phyloP scores from a whole-genome alignment of 371 early-diverging fungal species.

The Chytridium lagenaria region DNA sequence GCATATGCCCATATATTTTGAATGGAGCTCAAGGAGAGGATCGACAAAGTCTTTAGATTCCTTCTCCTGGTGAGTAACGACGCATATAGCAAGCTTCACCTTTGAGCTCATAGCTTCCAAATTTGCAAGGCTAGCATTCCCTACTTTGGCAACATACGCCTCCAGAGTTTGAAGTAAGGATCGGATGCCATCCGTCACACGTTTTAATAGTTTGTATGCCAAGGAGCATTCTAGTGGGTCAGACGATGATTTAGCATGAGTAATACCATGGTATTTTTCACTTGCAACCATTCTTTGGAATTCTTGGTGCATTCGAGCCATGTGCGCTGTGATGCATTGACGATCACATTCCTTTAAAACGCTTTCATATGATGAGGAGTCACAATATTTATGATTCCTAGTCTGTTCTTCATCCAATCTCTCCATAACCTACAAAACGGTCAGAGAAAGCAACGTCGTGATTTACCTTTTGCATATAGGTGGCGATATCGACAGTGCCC shows the following conservation, averaged over 20 bases:
- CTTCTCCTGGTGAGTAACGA: slow-evolving; percentile 38
- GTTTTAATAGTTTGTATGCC: slow-evolving; percentile 69
- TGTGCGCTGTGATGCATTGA: slow-evolving; percentile 76
- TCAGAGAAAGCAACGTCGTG: slow-evolving; percentile 4
- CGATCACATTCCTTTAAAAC: slow-evolving; percentile 76
- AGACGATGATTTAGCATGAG: slow-evolving; percentile 2
- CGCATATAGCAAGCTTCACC: slow-evolving; percentile 42
- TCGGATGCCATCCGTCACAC: slow-evolving; percentile 69
- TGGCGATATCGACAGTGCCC: slow-evolving; percentile 64
- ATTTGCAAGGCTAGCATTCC: slow-evolving; percentile 63
- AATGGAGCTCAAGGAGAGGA: slow-evolving; percentile 65
- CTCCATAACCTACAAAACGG: slow-evolving; percentile 46
- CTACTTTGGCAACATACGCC: slow-evolving; percentile 65
- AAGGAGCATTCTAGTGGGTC: slow-evolving; percentile 72
- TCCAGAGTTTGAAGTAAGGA: slow-evolving; percentile 70
- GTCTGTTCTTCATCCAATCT: slow-evolving; percentile 66
- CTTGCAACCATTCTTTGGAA: slow-evolving; percentile 73
- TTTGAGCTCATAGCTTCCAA: slow-evolving; percentile 63
- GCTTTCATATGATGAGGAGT: slow-evolving; percentile 69
- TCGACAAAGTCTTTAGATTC: slow-evolving; percentile 64
- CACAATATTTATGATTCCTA: slow-evolving; percentile 65
- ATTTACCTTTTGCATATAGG: slow-evolving; percentile 71
- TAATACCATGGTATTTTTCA: slow-evolving; percentile 71
- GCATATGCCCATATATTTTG: slow-evolving; percentile 67
- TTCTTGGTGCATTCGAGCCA: slow-evolving; percentile 68